Evolutionary conservation across 2,329 filamentous ascomycete genomes (phyloP), one percentile per base, ranked within the genome.

Genomic region (Fusarium sp.): DNA sequence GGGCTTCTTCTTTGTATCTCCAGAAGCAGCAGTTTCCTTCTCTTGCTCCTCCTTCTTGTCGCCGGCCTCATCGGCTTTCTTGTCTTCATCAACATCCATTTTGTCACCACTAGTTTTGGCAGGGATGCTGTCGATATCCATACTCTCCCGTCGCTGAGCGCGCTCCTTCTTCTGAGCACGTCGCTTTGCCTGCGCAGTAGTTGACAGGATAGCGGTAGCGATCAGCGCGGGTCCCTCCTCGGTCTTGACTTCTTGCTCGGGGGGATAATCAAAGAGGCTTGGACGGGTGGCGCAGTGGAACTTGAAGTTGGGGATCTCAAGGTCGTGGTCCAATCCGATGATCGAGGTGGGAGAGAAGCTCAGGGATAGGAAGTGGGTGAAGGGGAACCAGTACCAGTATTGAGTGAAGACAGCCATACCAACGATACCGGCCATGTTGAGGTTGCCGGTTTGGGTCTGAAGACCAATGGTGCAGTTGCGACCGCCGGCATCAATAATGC

Each of bases 301-400:
- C 80, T 97, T 97, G 88, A 98, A 94, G 78, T 91, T 91, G 22
- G 97, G 94, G 57, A 97, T 94, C 76, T 98, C 94, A 16, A 99
- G 87, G 77, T 98, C 93, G 77, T 97, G 92, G 78, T 99, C 94
- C 27, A 99, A 89, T 65, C 93, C 95, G 74, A 98, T 98, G 77
- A 99, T 92, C 2, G 96, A 92, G 3, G 97, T 99, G 2, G 96
- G 96, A n/a, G 93, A 94, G 82, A 99, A 98, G 76, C 94, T 94
- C 67, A 99, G 86, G 1, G 95, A 97, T 61, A 99, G 81, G 89
- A 99, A 99, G 82, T 99, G 96, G 30, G 96, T 97, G 76, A 98
- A 92, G 65, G 96, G 96, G 88, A 99, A 99, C 96, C 96, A 99
- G 85, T 99, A 99, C 96, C 96, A 99, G 85, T 99, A 99, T 80